Evolutionary conservation across 2,329 filamentous ascomycete species (phyloP).

Genomic region (Biscogniauxia mediterranea): DNA sequence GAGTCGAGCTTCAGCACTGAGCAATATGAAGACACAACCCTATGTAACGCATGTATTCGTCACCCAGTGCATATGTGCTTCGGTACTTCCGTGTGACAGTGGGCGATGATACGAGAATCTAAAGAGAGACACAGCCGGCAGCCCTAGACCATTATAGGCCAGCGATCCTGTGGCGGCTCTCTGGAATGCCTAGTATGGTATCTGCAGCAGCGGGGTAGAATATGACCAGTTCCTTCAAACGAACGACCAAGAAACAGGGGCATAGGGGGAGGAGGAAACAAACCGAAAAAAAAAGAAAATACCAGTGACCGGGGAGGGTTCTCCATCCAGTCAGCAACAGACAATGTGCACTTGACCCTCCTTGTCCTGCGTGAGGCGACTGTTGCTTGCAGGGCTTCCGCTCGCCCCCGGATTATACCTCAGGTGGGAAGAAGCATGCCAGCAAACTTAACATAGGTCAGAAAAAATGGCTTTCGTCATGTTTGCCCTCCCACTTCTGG

Average conservation of each 20-base stretch:
- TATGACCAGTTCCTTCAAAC: conserved; percentile 1
- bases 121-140: conserved; percentile 6
- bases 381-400: not conserved
- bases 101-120: conserved; percentile 8
- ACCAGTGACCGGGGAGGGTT: not conserved
- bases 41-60: conserved; percentile 24
- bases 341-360: not conserved
- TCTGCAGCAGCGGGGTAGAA: conserved; percentile 20
- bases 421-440: conserved; percentile 4
- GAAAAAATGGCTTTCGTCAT: conserved; percentile 4
- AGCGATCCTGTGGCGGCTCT: conserved; percentile 3
- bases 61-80: conserved; percentile 22
- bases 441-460: conserved; percentile 12
- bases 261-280: not conserved
- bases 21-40: conserved; percentile 18
- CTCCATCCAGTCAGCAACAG: not conserved
- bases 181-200: not conserved
- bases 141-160: conserved; percentile 7
- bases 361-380: not conserved
- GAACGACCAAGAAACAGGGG: not conserved
- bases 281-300: conserved; percentile 5
- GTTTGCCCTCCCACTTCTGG: conserved; percentile 10
- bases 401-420: conserved; percentile 1
- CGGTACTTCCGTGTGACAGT: conserved; percentile 15
- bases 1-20: conserved; percentile 10